Evolutionary conservation across 202 grass and related monocot genomes (phyloP).

Genomic region (Panicum virgatum): DNA sequence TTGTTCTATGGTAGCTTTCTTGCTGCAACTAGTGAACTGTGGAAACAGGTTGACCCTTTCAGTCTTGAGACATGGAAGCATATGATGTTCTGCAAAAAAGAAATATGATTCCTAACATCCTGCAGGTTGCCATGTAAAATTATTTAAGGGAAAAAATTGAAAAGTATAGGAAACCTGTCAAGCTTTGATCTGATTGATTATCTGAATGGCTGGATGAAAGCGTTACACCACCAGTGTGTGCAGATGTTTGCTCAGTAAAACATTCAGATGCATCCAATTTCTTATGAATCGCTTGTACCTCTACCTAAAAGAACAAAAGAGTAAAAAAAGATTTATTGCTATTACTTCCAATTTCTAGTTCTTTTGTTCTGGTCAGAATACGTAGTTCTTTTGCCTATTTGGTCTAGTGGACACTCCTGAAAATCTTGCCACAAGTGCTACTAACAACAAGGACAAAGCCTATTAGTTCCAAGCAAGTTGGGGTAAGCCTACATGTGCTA

Average conservation of each 20-base stretch:
- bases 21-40: conserved; percentile 8
- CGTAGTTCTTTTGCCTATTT: conserved; percentile 1
- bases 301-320: conserved; percentile 40
- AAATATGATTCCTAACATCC: conserved; percentile 18
- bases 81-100: conserved; percentile 32
- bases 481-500: neutral
- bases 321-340: neutral
- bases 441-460: neutral
- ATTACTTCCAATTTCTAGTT: neutral
- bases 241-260: conserved; percentile 7
- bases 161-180: conserved; percentile 37
- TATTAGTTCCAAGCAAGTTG: neutral
- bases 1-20: conserved; percentile 24
- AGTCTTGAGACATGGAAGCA: neutral
- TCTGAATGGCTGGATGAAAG: conserved; percentile 22
- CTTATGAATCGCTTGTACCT: neutral
- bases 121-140: neutral
- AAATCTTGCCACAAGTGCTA: conserved; percentile 13
- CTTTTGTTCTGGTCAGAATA: neutral
- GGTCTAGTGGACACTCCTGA: neutral
- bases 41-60: conserved; percentile 18
- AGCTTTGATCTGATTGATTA: conserved; percentile 27
- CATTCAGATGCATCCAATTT: conserved; percentile 29
- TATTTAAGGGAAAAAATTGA: conserved; percentile 9
- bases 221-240: conserved; percentile 5